Percentiles rank a stretch among this genome's conserved stretches.
phyloP scores from a whole-genome alignment of 2,329 filamentous ascomycete species.

The Venturia asperata region DNA sequence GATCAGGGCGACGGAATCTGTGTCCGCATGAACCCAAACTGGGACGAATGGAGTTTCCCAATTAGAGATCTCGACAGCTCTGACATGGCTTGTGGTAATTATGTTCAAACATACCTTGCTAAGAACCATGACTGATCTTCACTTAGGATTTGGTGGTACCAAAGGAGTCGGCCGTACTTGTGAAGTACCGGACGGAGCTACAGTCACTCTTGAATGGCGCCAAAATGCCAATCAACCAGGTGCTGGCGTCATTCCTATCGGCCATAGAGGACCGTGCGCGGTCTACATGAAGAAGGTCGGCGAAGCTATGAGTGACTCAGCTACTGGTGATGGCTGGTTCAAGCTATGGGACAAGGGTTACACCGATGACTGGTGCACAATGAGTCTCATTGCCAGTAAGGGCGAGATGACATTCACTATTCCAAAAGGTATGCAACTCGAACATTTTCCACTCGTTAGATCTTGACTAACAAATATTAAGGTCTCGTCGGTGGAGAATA shows the following conservation, averaged over 20 bases:
- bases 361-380: slow-evolving; percentile 61
- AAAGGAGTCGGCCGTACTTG: slow-evolving; percentile 45
- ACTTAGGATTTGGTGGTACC: slow-evolving; percentile 41
- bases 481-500: slow-evolving; percentile 60
- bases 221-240: slow-evolving; percentile 49
- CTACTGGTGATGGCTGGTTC: slow-evolving; percentile 63
- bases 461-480: slow-evolving; percentile 48
- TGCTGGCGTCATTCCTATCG: slow-evolving; percentile 51
- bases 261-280: slow-evolving; percentile 62
- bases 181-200: slow-evolving; percentile 43
- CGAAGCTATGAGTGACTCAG: slow-evolving; percentile 46
- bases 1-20: slow-evolving; percentile 62
- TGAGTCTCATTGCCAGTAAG: slow-evolving; percentile 43
- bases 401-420: background rate
- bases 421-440: background rate
- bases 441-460: background rate
- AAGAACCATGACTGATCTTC: background rate
- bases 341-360: slow-evolving; percentile 69
- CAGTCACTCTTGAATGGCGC: slow-evolving; percentile 61
- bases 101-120: background rate
- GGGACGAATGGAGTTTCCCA: slow-evolving; percentile 41
- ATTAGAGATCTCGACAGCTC: slow-evolving; percentile 45
- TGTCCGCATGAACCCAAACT: slow-evolving; percentile 57
- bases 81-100: slow-evolving; percentile 65
- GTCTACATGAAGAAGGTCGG: slow-evolving; percentile 66